Evolutionary conservation across 345 rosid species (phyloP).

Genomic region (Brassica juncea): DNA sequence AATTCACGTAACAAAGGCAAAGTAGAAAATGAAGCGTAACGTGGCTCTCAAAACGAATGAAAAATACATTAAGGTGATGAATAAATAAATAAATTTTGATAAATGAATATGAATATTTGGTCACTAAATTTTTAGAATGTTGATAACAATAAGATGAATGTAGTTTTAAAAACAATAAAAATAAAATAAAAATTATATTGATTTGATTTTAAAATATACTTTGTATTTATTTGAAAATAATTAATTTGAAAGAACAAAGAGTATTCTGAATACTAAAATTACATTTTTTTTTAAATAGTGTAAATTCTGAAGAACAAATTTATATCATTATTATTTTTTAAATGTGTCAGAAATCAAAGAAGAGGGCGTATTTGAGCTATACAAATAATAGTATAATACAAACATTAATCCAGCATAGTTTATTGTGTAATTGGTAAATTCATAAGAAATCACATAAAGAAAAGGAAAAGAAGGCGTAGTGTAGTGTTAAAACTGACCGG

Average conservation of each 20-base stretch:
- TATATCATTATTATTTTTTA: too few relatives aligned
- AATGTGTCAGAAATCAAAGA: too few relatives aligned
- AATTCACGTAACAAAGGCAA: not conserved
- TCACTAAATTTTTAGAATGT: not conserved
- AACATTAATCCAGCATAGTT: not conserved
- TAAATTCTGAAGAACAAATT: too few relatives aligned
- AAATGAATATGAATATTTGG: not conserved
- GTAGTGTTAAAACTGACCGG: conserved; percentile 56
- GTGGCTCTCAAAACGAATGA: not conserved
- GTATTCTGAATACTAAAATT: not conserved
- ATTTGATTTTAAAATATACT: too few relatives aligned
- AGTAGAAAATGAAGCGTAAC: not conserved
- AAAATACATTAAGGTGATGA: not conserved
- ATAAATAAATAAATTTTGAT: not conserved
- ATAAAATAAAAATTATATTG: too few relatives aligned
- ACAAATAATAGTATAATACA: too few relatives aligned
- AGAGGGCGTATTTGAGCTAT: too few relatives aligned
- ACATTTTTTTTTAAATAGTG: too few relatives aligned
- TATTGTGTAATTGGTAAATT: too few relatives aligned
- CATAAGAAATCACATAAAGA: not conserved
- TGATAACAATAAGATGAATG: not conserved
- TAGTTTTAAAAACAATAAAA: too few relatives aligned
- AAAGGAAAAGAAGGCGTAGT: not conserved
- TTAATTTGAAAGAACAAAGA: not conserved
- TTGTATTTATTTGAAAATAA: too few relatives aligned